Base-by-base conservation (phyloP, 768 basidiomycete species). In the Suillus placidus region DNA sequence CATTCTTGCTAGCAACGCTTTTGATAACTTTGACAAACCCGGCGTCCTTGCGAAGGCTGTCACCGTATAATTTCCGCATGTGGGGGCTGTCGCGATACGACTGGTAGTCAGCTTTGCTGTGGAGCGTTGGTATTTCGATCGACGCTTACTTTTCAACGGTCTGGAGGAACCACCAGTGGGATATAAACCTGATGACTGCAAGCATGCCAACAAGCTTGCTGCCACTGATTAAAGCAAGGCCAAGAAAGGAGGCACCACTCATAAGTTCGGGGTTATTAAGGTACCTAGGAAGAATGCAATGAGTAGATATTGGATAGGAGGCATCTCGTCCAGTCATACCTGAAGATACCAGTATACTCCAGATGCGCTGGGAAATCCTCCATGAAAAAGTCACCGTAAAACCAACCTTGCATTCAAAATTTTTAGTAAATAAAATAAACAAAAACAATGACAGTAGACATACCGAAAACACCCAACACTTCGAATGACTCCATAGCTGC, bases 11-110 rank as follows among this genome's bases (percentile, higher is more conserved):
- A 4, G 95, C 95, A 12, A 96, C 94, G 66, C 85, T 92, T 79
- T 95, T 96, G 77, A 99, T 90, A n/a, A 98, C 96, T 81, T 98
- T 97, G 71, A 97, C 94, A 68, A 99, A 92, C 61, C 97, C 97
- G 1, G 96, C 97, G 65, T 99, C 97, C 78, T 95, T 94, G 68
- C 97, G 89, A 14, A 99, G 81, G 16, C 92, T 89, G 72, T 96
- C 88, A 3, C 97, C 97, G 76, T 99, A 99, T 23, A 99, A 83
- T 74, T 94, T 95, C 67, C 87, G 88, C 97, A 99, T 99, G 78
- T 99, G 97, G n/a, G 97, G 97, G 70, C 97, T 99, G 63, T 54
- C 12, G 12, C 6, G 20, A 55, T n/a, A 0, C 18, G 52, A 13
- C 40, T 40, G 35, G 51, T 40, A 3, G 67, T 61, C 42, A 63